Evolutionary conservation across 495 filamentous ascomycete genomes (phyloP).

Genomic region (Opeltia flavorubescens): DNA sequence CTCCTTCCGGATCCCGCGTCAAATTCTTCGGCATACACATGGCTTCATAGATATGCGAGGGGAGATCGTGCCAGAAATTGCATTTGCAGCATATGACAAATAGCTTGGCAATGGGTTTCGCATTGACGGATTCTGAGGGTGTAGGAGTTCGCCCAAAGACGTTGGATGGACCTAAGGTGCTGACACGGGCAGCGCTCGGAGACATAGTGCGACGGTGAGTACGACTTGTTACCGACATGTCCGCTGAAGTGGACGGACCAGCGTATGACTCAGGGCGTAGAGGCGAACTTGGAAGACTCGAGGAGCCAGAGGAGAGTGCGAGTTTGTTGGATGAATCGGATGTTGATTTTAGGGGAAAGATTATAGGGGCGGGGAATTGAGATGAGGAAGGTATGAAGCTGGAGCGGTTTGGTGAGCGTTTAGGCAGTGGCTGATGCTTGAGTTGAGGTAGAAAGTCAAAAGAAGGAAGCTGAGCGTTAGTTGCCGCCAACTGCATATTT

Average conservation of each 20-base stretch:
- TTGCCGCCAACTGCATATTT: slow-evolving; percentile 11
- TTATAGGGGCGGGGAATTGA: slow-evolving; percentile 5
- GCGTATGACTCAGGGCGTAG: slow-evolving; percentile 4
- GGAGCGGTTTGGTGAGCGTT: slow-evolving; percentile 4
- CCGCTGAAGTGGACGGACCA: background rate
- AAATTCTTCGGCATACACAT: slow-evolving; percentile 51
- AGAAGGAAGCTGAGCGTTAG: slow-evolving; percentile 8
- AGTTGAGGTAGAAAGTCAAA: slow-evolving; percentile 17
- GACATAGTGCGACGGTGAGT: background rate
- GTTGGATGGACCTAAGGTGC: background rate
- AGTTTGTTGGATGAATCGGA: background rate
- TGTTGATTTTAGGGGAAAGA: slow-evolving; percentile 2
- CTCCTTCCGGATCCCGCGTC: slow-evolving; percentile 8
- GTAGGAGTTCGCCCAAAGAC: background rate
- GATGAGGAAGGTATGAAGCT: background rate
- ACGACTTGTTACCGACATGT: background rate
- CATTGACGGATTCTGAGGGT: slow-evolving; percentile 7
- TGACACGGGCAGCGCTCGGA: background rate
- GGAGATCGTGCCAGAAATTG: slow-evolving; percentile 71
- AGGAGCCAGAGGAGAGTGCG: background rate
- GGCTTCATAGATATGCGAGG: slow-evolving; percentile 57
- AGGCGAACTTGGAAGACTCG: slow-evolving; percentile 12
- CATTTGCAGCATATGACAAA: slow-evolving; percentile 73
- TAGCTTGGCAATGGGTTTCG: slow-evolving; percentile 52
- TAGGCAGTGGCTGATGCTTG: slow-evolving; percentile 17